Evolutionary conservation across 352 stramenopile species (phyloP).

Genomic region (Phytophthora tentaculata): DNA sequence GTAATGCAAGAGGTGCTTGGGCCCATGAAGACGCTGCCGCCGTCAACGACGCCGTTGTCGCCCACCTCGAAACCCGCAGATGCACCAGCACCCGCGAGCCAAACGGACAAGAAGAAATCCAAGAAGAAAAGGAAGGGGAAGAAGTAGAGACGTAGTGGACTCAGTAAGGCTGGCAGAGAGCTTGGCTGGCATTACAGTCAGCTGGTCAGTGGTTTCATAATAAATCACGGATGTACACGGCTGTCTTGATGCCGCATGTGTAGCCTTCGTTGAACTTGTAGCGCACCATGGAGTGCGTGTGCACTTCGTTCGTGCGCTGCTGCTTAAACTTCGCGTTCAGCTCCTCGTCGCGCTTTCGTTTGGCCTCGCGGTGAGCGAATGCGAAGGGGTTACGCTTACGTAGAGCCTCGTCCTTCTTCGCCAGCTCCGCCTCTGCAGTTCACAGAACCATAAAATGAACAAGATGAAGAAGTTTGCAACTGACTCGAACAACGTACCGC

Average conservation of each 20-base stretch:
- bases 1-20: slow-evolving; percentile 74
- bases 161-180: not conserved
- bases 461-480: not conserved
- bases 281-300: slow-evolving; percentile 57
- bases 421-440: slow-evolving; percentile 57
- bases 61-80: slow-evolving; percentile 5
- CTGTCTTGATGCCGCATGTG: slow-evolving; percentile 90
- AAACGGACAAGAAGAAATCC: slow-evolving; percentile 45
- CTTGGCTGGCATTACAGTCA: slow-evolving; percentile 13
- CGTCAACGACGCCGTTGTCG: slow-evolving; percentile 5
- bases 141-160: slow-evolving; percentile 13
- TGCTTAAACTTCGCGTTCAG: slow-evolving; percentile 50
- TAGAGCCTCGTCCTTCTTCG: slow-evolving; percentile 64
- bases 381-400: slow-evolving; percentile 82
- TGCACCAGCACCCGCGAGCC: not conserved
- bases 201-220: slow-evolving; percentile 48
- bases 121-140: slow-evolving; percentile 50
- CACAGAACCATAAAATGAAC: slow-evolving; percentile 11
- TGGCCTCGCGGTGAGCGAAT: slow-evolving; percentile 81
- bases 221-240: slow-evolving; percentile 88
- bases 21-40: slow-evolving; percentile 47
- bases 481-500: slow-evolving; percentile 40
- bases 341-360: slow-evolving; percentile 72
- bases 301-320: slow-evolving; percentile 22
- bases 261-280: slow-evolving; percentile 94